Base-by-base conservation (phyloP, 192 early-diverging fungal genomes). In the Powellomyces hirtus region DNA sequence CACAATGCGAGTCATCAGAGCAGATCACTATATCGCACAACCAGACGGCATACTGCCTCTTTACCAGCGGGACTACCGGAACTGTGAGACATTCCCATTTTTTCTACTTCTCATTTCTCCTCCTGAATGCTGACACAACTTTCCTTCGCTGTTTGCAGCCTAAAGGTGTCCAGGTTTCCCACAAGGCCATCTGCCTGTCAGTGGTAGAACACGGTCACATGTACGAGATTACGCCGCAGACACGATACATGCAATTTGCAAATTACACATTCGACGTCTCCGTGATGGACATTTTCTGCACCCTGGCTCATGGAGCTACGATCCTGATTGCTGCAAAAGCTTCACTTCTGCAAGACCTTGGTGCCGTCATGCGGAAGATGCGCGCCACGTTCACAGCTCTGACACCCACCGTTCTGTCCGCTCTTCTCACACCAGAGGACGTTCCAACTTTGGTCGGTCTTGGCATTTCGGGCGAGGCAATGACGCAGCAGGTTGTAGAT, bases 401-500 rank as follows among this genome's bases (percentile, higher is more conserved):
- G 2, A 60, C 59, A n/a, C 59, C 59, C 2, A 60, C 4, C 59
- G 59, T 31, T 29, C 53, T 56, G 27, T 31, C 26, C 27, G 27
- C 33, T 29, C 18, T 56, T 16, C 20, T 18, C 20, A 31, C 26
- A 18, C 53, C 53, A 31, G 6, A 22, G 16, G 30, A 24, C 14
- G 35, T 67, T 13, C 51, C 65, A 7, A 57, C 51, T 11, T 26
- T 73, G 33, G 18, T 50, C 16, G 22, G 18, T 13, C 37, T 69
- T 10, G 27, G 45, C 16, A 30, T 27, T 7, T 56, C 58, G 4
- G 67, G 67, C 27, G 67, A 69, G 61, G 60, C 60, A 2, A 14
- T 71, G 44, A 71, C 59, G 0, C 46, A 62, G 59, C 30, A 62
- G 33, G 33, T 71, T 0, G 7, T 69, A 13, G 67, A 69, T 33